Evolutionary conservation across 2,329 filamentous ascomycete species (phyloP), one percentile per base, ranked within the genome.

Genomic region (Aspergillus jensenii): DNA sequence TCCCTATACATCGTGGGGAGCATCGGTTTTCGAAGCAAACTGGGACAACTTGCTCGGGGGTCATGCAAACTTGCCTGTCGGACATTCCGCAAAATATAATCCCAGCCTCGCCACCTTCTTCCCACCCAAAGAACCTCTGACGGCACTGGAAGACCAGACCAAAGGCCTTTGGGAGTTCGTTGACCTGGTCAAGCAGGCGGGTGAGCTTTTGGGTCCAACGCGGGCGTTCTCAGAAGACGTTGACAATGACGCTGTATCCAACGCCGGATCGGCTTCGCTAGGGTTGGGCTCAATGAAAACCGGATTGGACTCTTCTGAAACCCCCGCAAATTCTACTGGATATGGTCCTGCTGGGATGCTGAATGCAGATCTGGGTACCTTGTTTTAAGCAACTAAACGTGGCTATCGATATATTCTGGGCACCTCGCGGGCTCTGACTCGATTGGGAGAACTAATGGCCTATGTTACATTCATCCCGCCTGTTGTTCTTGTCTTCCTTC

Each of bases 11-110:
- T 69, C 68, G 2, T 79, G 75, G 76, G 74, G 74, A 2, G 73
- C 70, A 15, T 71, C 68, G 0, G 51, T 78, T 9, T 74, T 71
- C 59, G 68, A 76, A 55, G 62, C 71, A 2, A 64, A 70, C 37
- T 80, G 78, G 78, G 75, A 79, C 56, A 75, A 70, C 19, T 46
- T 74, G 25, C 68, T 78, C 27, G 74, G 71, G 25, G 62, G 74
- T 40, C 72, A 74, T 55, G 73, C 67, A 17, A 74, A 70, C 33
- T 62, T 74, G 52, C 56, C 65, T 43, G 62, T 72, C 21, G 75
- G 75, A 15, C 66, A 75, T 53, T 62, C 70, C 2, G 70, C 74
- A 35, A 65, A 60, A 6, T 77, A 71, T 68, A 66, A 45, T 23
- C 68, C 67, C 25, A 69, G 61, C 4, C 56, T 74, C 11, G 59